Evolutionary conservation across 2,329 filamentous ascomycete genomes (phyloP).

Genomic region (Ascochyta koolunga): DNA sequence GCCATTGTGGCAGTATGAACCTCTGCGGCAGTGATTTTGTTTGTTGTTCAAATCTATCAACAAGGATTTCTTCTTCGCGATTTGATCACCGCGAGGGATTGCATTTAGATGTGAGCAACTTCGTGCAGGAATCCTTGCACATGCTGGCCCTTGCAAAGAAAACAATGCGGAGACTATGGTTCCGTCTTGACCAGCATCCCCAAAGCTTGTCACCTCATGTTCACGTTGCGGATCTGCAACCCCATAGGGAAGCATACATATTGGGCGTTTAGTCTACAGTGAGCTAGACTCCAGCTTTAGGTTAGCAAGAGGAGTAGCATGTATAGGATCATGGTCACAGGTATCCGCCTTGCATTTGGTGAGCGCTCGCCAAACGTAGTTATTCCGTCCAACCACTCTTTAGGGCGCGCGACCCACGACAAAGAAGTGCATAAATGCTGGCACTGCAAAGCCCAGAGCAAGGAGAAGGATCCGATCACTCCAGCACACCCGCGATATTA

Average conservation of each 20-base stretch:
- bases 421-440: conserved; percentile 11
- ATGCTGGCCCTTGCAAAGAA: neutral
- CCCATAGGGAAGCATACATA: neutral
- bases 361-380: neutral
- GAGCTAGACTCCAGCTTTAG: neutral
- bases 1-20: conserved; percentile 2
- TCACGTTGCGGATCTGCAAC: conserved; percentile 2
- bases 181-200: conserved; percentile 3
- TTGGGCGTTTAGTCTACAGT: neutral
- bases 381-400: conserved; percentile 21
- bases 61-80: neutral
- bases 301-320: neutral
- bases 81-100: neutral
- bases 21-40: neutral
- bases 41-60: neutral
- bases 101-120: neutral
- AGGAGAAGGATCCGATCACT: neutral
- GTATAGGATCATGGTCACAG: neutral
- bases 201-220: conserved; percentile 1
- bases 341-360: conserved; percentile 8
- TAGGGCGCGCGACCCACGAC: conserved; percentile 1
- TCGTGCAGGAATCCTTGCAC: neutral
- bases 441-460: conserved; percentile 6
- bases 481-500: conserved; percentile 6
- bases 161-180: conserved; percentile 4